Percentiles rank a stretch among this genome's conserved stretches.
phyloP scores from a whole-genome alignment of 1,284 basidiomycete species.

The Cutaneotrichosporon sp. region DNA sequence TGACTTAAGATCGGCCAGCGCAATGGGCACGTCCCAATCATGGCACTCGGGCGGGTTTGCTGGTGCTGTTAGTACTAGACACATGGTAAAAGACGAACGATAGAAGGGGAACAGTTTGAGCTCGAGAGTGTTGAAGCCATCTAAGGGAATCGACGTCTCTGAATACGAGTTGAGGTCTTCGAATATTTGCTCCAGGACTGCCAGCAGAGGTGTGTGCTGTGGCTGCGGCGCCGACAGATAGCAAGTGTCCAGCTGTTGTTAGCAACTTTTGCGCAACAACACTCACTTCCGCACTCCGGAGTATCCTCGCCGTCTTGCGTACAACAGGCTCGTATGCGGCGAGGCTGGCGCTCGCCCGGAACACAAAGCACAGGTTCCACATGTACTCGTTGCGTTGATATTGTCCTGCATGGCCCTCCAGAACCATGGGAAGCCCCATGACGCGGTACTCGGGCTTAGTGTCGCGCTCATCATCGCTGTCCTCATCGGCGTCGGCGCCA shows the following conservation, averaged over 20 bases:
- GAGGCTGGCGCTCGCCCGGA: conserved; percentile 77
- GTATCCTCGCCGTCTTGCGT: conserved; percentile 83
- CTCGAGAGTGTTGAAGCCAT: conserved; percentile 85
- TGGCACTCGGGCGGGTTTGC: conserved; percentile 80
- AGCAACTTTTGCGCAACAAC: not conserved
- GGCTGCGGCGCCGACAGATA: conserved; percentile 75
- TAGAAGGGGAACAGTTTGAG: conserved; percentile 95
- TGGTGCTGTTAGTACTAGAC: conserved; percentile 11
- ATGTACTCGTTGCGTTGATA: conserved; percentile 85
- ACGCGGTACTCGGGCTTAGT: conserved; percentile 58
- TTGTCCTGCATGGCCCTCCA: conserved; percentile 53
- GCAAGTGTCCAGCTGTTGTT: conserved; percentile 70
- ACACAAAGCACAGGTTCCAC: conserved; percentile 96
- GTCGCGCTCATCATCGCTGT: conserved; percentile 14
- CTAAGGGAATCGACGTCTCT: conserved; percentile 83
- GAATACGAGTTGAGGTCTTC: conserved; percentile 97
- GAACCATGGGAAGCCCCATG: conserved; percentile 79
- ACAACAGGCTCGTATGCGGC: conserved; percentile 95
- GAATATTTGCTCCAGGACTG: conserved; percentile 91
- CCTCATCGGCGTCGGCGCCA: not conserved
- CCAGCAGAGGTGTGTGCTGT: conserved; percentile 63
- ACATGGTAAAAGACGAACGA: conserved; percentile 38
- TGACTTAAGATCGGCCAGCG: conserved; percentile 74
- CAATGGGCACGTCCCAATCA: conserved; percentile 93
- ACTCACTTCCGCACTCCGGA: conserved; percentile 79